Conservation (phyloP, 257 asterid genomes). For the Eucommia ulmoides region DNA sequence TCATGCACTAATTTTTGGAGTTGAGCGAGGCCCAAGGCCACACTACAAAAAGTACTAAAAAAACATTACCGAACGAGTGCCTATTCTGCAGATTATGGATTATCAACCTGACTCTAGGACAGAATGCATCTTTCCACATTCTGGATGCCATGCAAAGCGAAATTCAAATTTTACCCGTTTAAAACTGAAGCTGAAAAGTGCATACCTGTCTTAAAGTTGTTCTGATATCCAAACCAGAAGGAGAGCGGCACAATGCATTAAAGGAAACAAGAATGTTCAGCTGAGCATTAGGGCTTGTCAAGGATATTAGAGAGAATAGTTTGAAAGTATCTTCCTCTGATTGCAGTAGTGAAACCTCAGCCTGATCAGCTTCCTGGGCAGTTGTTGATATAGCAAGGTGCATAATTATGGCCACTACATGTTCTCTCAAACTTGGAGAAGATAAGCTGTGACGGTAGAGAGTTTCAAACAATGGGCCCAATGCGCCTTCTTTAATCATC, state of each 20-base stretch:
- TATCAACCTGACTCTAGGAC: no score
- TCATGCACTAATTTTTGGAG: no score
- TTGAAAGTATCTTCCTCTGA: constrained; percentile 34
- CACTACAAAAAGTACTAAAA: not conserved
- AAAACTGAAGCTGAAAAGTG: not conserved
- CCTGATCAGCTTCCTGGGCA: constrained; percentile 20
- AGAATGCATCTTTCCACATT: no score
- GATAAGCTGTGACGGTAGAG: constrained; percentile 38
- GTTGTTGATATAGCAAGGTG: constrained; percentile 39
- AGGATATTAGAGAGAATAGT: constrained; percentile 33
- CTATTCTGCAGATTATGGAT: no score
- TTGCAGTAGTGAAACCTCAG: constrained; percentile 29
- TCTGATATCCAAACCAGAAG: constrained; percentile 29
- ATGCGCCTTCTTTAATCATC: constrained; percentile 41
- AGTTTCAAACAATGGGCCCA: constrained; percentile 35
- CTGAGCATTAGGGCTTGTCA: constrained; percentile 31
- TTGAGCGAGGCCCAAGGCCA: no score
- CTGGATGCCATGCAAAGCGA: not conserved
- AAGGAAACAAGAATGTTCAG: constrained; percentile 33
- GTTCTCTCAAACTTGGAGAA: constrained; percentile 23
- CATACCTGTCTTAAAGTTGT: constrained; percentile 39
- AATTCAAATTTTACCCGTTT: not conserved
- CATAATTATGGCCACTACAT: constrained; percentile 30
- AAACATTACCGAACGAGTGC: not conserved
- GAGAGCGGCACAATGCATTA: constrained; percentile 42